Conservation (phyloP, 768 basidiomycete genomes). For the Termitomyces sp. region DNA sequence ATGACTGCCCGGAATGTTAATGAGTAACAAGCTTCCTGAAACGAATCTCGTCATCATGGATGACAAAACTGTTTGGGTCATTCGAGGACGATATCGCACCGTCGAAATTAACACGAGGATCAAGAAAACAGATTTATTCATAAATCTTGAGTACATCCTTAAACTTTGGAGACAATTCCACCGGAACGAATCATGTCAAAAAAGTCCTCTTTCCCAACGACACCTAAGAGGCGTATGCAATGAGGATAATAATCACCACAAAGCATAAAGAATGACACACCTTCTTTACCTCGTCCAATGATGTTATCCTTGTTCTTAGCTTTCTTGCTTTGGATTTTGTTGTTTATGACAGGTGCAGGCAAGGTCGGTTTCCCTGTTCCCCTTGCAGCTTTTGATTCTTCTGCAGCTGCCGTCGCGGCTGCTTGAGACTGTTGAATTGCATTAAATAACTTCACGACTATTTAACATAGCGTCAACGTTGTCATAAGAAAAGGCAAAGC, state of each 20-base stretch:
- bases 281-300: conserved; percentile 52
- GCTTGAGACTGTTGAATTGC: conserved; percentile 80
- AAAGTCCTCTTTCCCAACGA: conserved; percentile 69
- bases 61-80: background rate
- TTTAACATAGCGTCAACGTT: background rate
- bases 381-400: conserved; percentile 55
- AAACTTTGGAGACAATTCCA: conserved; percentile 71
- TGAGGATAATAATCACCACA: conserved; percentile 7
- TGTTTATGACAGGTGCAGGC: conserved; percentile 56
- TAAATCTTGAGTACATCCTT: conserved; percentile 11
- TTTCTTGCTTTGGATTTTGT: conserved; percentile 40
- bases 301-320: conserved; percentile 51
- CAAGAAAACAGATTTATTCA: background rate
- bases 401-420: conserved; percentile 45
- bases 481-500: background rate
- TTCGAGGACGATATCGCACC: conserved; percentile 2
- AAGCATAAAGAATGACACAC: conserved; percentile 31
- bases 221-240: conserved; percentile 28
- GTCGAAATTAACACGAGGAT: background rate
- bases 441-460: conserved; percentile 86
- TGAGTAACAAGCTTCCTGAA: background rate
- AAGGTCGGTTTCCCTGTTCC: conserved; percentile 74
- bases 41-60: background rate
- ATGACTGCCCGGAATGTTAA: background rate
- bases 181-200: conserved; percentile 82